A percentile compares a stretch with the other conserved stretches of the same genome.
These are phyloP conservation scores for Sugiyamaella marilandica DNA, from an alignment of 805 yeast species.

Conservation along the genomic window DNA sequence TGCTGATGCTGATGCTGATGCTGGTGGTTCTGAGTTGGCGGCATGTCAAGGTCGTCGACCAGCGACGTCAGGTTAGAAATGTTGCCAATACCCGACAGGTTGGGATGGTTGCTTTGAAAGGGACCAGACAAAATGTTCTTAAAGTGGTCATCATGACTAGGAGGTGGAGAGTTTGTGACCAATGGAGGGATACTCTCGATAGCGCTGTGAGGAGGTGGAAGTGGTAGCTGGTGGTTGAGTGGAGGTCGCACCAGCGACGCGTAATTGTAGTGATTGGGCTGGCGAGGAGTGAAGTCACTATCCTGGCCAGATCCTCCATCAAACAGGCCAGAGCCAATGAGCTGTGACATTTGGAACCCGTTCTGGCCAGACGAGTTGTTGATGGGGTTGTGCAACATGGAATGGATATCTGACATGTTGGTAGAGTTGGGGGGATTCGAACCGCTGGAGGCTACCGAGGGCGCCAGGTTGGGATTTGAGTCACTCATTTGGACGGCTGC, in stretches of 20 bases:
- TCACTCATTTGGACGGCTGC: neutral
- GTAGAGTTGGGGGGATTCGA: neutral
- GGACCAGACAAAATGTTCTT: neutral
- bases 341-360: neutral
- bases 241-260: neutral
- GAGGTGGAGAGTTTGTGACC: neutral
- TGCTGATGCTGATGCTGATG: slow-evolving; percentile 7
- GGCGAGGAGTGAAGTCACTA: neutral
- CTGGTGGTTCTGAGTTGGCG: neutral
- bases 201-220: neutral
- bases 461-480: neutral
- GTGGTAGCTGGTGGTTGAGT: neutral
- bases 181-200: neutral
- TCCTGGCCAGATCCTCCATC: neutral
- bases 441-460: neutral
- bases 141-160: neutral
- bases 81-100: neutral
- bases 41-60: neutral
- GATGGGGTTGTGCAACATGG: neutral
- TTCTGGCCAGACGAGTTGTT: neutral
- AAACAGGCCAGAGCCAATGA: neutral
- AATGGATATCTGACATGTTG: neutral
- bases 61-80: neutral
- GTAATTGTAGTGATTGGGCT: neutral
- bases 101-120: neutral